Percentiles rank a stretch among this genome's conserved stretches.
Conservation (phyloP, 2,329 filamentous ascomycete species). For the Penicillium capsulatum region DNA sequence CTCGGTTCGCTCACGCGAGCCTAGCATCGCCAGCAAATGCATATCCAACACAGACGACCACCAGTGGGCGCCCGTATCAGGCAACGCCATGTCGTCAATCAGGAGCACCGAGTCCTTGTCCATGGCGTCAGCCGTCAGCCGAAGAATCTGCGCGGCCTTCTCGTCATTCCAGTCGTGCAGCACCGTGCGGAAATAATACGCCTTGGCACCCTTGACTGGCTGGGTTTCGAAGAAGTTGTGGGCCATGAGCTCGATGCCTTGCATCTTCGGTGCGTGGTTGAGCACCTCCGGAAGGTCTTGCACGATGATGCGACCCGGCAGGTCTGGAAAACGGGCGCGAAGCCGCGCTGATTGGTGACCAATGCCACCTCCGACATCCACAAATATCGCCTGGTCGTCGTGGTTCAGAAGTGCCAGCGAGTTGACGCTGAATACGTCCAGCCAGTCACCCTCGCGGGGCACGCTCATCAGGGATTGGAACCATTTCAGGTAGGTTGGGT, state of each 20-base stretch:
- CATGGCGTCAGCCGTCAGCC: slow-evolving; percentile 32
- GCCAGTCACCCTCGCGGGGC: slow-evolving; percentile 11
- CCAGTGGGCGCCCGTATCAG: slow-evolving; percentile 31
- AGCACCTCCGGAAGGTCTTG: slow-evolving; percentile 8
- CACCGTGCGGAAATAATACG: slow-evolving; percentile 25
- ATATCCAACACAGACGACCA: slow-evolving; percentile 35
- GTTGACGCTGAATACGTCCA: slow-evolving; percentile 15
- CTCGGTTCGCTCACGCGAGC: slow-evolving; percentile 33
- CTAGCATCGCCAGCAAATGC: slow-evolving; percentile 37
- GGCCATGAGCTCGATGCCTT: slow-evolving; percentile 16
- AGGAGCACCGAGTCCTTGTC: slow-evolving; percentile 36
- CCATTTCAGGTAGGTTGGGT: no score
- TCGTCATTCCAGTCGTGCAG: slow-evolving; percentile 27
- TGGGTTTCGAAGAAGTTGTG: slow-evolving; percentile 32
- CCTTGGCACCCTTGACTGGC: slow-evolving; percentile 18
- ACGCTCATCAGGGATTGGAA: no score
- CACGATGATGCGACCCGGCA: slow-evolving; percentile 20
- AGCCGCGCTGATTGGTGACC: slow-evolving; percentile 35
- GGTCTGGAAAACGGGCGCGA: slow-evolving; percentile 12
- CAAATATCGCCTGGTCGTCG: slow-evolving; percentile 27
- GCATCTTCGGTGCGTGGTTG: slow-evolving; percentile 10
- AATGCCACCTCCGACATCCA: slow-evolving; percentile 40
- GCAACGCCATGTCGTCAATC: slow-evolving; percentile 45
- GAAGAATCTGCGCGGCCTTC: slow-evolving; percentile 17
- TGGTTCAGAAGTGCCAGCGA: no score